phyloP scores from a whole-genome alignment of 2,329 filamentous ascomycete species.

The Ustulina deusta region DNA sequence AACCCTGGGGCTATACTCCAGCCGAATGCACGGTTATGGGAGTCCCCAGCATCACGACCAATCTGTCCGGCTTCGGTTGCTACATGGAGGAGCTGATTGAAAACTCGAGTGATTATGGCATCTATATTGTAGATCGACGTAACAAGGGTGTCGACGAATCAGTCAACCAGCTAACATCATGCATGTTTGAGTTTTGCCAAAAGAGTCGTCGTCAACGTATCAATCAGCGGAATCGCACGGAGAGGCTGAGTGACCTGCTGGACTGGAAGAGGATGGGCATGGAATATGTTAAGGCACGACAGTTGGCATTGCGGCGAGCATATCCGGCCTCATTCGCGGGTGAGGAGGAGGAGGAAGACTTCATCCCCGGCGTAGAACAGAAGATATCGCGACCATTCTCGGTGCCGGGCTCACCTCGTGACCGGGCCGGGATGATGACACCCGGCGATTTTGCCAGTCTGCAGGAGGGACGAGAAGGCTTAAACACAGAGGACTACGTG shows the following conservation, averaged over 20 bases:
- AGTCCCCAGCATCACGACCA: conserved; percentile 97
- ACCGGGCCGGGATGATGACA: conserved; percentile 97
- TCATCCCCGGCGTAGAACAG: conserved; percentile 90
- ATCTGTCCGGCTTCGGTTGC: conserved; percentile 96
- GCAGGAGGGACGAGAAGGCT: conserved; percentile 91
- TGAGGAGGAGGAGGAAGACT: conserved; percentile 86
- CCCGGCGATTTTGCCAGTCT: conserved; percentile 97
- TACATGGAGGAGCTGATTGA: conserved; percentile 99
- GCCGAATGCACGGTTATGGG: conserved; percentile 99
- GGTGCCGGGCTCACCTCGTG: conserved; percentile 90
- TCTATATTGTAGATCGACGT: conserved; percentile 97
- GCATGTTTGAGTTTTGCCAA: conserved; percentile 92
- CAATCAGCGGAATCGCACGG: conserved; percentile 97
- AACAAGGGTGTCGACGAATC: conserved; percentile 97
- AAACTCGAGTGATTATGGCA: conserved; percentile 97
- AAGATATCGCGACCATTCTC: conserved; percentile 97
- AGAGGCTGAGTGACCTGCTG: conserved; percentile 91
- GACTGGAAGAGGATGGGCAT: conserved; percentile 99
- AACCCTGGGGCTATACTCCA: conserved; percentile 98
- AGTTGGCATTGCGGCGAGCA: conserved; percentile 89
- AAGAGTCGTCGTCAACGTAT: conserved; percentile 97
- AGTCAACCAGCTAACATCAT: conserved; percentile 91
- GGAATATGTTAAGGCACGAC: conserved; percentile 98
- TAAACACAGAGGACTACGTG: conserved; percentile 97
- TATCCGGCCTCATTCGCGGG: conserved; percentile 88